These are phyloP conservation scores for Peronospora destructor DNA, from an alignment of 352 stramenopile species.

Conservation along the genomic window DNA sequence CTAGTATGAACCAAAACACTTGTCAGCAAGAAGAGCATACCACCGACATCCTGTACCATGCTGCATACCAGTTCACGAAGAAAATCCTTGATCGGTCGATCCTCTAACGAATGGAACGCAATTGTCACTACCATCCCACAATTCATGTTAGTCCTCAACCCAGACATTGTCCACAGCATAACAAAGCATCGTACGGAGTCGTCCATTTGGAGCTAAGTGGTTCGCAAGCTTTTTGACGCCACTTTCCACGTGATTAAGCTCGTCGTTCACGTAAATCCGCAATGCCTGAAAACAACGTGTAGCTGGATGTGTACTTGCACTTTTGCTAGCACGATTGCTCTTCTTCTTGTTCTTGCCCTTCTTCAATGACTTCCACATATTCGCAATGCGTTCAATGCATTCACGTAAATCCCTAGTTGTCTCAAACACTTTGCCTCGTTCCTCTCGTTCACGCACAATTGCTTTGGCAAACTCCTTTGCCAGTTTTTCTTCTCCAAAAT, in stretches of 20 bases:
- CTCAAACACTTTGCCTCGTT: slow-evolving; percentile 37
- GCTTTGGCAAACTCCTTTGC: slow-evolving; percentile 79
- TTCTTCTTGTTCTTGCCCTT: slow-evolving; percentile 21
- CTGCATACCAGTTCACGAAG: slow-evolving; percentile 52
- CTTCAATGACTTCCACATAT: slow-evolving; percentile 44
- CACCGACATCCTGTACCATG: not conserved
- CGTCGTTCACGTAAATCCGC: slow-evolving; percentile 76
- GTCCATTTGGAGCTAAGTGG: slow-evolving; percentile 45
- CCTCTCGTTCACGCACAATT: slow-evolving; percentile 61
- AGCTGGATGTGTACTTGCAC: slow-evolving; percentile 48
- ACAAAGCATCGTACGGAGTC: slow-evolving; percentile 38
- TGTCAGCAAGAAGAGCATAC: not conserved
- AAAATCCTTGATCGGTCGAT: slow-evolving; percentile 73
- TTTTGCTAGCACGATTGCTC: slow-evolving; percentile 20
- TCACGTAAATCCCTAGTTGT: slow-evolving; percentile 61
- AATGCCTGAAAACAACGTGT: slow-evolving; percentile 76
- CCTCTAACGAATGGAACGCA: slow-evolving; percentile 80
- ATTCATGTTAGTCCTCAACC: slow-evolving; percentile 3
- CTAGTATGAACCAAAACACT: slow-evolving; percentile 14
- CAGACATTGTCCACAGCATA: not conserved
- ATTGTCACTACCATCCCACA: slow-evolving; percentile 48
- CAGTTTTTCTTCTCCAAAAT: slow-evolving; percentile 64
- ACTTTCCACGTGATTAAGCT: slow-evolving; percentile 58
- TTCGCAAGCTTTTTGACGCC: slow-evolving; percentile 49
- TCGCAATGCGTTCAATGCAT: slow-evolving; percentile 71